phyloP scores from a whole-genome alignment of 2,329 filamentous ascomycete genomes.

The Eurotiales sp. region DNA sequence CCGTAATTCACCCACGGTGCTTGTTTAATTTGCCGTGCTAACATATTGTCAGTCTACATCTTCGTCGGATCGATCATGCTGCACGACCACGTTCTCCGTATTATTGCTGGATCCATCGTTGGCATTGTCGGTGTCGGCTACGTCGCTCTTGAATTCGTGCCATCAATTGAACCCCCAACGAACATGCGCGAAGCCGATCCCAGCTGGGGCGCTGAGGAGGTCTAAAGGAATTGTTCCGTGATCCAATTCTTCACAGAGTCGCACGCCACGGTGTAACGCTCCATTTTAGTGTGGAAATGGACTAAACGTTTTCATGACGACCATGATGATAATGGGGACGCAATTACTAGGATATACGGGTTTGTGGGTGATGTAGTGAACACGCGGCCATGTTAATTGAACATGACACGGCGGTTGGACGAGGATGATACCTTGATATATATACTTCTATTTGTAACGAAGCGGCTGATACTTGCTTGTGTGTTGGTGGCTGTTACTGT shows the following conservation, averaged over 20 bases:
- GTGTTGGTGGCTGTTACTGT: too few species aligned
- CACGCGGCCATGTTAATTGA: neutral
- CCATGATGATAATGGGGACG: neutral
- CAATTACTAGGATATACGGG: neutral
- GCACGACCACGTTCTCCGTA: conserved; percentile 61
- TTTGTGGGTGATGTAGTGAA: neutral
- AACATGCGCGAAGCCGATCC: conserved; percentile 77
- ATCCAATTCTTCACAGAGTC: too few species aligned
- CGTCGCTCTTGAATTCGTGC: conserved; percentile 69
- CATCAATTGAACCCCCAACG: conserved; percentile 72
- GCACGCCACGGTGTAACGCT: too few species aligned
- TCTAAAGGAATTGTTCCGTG: too few species aligned
- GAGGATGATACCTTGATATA: neutral
- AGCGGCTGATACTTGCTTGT: neutral
- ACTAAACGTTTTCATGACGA: neutral
- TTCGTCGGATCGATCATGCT: conserved; percentile 87
- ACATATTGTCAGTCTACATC: conserved; percentile 72
- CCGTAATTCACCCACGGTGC: neutral
- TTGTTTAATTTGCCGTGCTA: neutral
- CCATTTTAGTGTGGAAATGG: neutral
- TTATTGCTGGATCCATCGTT: conserved; percentile 73
- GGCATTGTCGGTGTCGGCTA: conserved; percentile 77
- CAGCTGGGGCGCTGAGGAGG: conserved; percentile 74
- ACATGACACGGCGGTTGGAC: neutral
- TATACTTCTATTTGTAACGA: neutral